Base-by-base conservation (phyloP, 208 protist species). In the Phytomonas serpens region DNA sequence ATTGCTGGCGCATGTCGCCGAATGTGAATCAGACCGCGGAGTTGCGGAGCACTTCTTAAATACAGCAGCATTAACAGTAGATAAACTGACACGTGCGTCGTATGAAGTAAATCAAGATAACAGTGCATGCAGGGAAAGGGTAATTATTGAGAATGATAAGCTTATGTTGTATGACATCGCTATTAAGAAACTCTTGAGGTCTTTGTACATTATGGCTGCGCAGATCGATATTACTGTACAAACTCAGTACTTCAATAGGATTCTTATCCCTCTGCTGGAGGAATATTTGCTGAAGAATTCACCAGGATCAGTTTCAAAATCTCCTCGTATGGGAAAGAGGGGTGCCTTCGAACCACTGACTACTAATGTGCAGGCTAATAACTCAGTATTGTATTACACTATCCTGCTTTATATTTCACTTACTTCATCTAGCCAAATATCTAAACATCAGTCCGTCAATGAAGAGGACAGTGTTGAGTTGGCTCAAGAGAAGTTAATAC, bases 1-100 rank as follows among this genome's bases (percentile, higher is more conserved):
- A 4, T 75, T 93, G 27, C 69, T 93, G 9, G 79, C 73, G 4
- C 83, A 90, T 66, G 72, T 72, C 32, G 64, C 79, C 13, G 47
- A 77, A 38, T 85, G 78, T 61, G 81, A 85, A 64, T 68, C 67
- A 37, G n/a, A 77, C 33, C 57, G 61, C 23, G 72, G 33, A 40
- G 77, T 72, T 16, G 81, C 77, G 40, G 76, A 51, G 33, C 74
- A 61, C 16, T 77, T 85, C 30, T 61, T 81, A n/a, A 37, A 64
- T 6, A 62, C 81, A 31, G 77, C 77, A 19, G 61, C 68, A 10
- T 33, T 62, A 67, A 52, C 73, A n/a, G 27, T 86, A 30, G 27
- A 64, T 47, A 67, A 69, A 63, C 62, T 86, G 10, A 61, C 64
- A 3, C 68, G 37, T 37, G 73, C 19, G 47, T 27, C 27, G 47